A percentile compares a stretch with the other conserved stretches of the same genome.
Evolutionary conservation across 2,329 filamentous ascomycete genomes (phyloP).

Genomic region (Penicillium freii): DNA sequence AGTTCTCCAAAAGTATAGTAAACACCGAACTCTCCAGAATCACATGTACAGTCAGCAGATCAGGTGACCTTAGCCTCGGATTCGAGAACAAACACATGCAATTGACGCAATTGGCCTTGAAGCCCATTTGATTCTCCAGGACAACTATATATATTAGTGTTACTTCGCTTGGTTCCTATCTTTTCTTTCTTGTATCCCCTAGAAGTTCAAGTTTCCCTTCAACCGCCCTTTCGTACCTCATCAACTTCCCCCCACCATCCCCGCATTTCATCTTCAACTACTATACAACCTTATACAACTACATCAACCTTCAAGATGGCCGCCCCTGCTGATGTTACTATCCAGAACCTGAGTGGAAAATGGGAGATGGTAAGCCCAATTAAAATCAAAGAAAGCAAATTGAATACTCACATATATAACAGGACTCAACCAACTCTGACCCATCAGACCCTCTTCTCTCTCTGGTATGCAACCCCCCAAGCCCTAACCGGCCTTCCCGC

Average conservation of each 20-base stretch:
- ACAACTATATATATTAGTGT: slow-evolving; percentile 16
- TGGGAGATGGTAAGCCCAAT: slow-evolving; percentile 64
- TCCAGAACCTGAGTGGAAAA: slow-evolving; percentile 66
- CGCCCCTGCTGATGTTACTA: slow-evolving; percentile 64
- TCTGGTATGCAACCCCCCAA: slow-evolving; percentile 47
- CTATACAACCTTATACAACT: not conserved
- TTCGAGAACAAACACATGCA: slow-evolving; percentile 26
- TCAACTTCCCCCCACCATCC: slow-evolving; percentile 17
- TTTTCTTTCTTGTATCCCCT: not conserved
- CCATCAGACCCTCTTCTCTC: slow-evolving; percentile 65
- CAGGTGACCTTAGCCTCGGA: slow-evolving; percentile 19
- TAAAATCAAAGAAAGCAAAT: not conserved
- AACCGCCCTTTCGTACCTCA: not conserved
- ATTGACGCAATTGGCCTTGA: slow-evolving; percentile 8
- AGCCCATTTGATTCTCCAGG: not conserved
- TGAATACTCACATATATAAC: slow-evolving; percentile 2
- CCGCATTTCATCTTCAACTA: slow-evolving; percentile 15
- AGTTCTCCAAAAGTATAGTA: slow-evolving; percentile 5
- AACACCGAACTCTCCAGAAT: slow-evolving; percentile 11
- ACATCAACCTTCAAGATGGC: slow-evolving; percentile 58
- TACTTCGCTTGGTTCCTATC: not conserved
- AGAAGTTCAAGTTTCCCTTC: not conserved
- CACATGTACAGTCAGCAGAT: slow-evolving; percentile 15
- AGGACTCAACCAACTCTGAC: slow-evolving; percentile 77
- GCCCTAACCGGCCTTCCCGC: not conserved